A percentile compares a stretch with the other conserved stretches of the same genome.
phyloP scores from a whole-genome alignment of 805 yeast genomes.

The Starmerella scarabaei region DNA sequence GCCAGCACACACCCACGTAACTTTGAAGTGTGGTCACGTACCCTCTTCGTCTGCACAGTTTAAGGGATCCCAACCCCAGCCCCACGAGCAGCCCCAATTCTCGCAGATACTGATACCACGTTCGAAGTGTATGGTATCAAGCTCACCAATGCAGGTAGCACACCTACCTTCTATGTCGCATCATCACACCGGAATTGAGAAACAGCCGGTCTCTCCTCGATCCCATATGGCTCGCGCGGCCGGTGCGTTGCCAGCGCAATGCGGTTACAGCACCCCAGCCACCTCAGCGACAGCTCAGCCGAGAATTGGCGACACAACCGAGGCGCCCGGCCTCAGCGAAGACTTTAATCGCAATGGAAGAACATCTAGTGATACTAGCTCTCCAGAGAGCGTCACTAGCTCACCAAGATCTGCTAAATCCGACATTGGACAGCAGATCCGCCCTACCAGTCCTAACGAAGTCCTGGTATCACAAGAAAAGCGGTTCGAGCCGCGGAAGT shows the following conservation, averaged over 20 bases:
- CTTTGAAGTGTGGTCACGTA: too few species aligned
- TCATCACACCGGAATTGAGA: background rate
- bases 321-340: too few species aligned
- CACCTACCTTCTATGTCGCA: background rate
- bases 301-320: too few species aligned
- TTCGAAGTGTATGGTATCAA: constrained; percentile 3
- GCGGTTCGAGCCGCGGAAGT: too few species aligned
- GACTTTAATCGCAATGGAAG: too few species aligned
- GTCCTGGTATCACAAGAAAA: too few species aligned
- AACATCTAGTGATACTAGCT: background rate
- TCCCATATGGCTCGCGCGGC: background rate
- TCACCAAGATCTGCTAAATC: background rate
- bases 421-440: too few species aligned
- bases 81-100: background rate
- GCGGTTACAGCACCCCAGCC: background rate
- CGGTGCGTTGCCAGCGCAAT: background rate
- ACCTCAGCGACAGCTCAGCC: too few species aligned
- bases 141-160: constrained; percentile 7
- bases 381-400: background rate
- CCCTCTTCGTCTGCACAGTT: too few species aligned
- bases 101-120: background rate
- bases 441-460: too few species aligned
- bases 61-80: constrained; percentile 2
- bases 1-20: too few species aligned
- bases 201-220: background rate